These are phyloP conservation scores for Candida koratica DNA, from an alignment of 805 yeast genomes.

Conservation along the genomic window DNA sequence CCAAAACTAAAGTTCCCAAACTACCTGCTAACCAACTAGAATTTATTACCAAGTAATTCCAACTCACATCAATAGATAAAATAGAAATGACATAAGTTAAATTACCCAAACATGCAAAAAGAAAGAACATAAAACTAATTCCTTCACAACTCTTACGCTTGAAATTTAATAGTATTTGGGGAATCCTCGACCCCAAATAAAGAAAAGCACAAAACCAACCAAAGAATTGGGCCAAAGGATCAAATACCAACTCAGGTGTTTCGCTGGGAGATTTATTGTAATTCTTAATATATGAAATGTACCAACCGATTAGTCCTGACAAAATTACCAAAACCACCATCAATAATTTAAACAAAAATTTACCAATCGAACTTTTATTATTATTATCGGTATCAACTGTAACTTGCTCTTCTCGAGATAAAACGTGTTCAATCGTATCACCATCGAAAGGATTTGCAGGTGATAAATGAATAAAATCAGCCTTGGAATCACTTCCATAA, in stretches of 20 bases:
- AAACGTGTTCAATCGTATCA: conserved; percentile 59
- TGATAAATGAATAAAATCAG: conserved; percentile 72
- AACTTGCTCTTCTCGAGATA: conserved; percentile 38
- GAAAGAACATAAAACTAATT: conserved; percentile 84
- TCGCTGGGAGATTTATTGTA: conserved; percentile 34
- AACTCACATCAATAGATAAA: conserved; percentile 66
- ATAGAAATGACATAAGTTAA: conserved; percentile 86
- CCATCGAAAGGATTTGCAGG: conserved; percentile 85
- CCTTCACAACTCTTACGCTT: conserved; percentile 93
- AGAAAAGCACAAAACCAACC: conserved; percentile 77
- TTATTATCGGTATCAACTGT: conserved; percentile 24
- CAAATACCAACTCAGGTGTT: conserved; percentile 52
- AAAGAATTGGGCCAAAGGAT: conserved; percentile 77
- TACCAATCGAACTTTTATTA: conserved; percentile 20
- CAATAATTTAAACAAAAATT: conserved; percentile 28
- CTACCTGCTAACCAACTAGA: conserved; percentile 93
- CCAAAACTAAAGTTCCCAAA: conserved; percentile 79
- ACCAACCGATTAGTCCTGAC: conserved; percentile 89
- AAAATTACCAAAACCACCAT: conserved; percentile 65
- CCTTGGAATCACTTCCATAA: conserved; percentile 63
- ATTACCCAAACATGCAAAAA: conserved; percentile 94
- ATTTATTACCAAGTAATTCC: conserved; percentile 70
- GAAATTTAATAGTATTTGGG: conserved; percentile 84
- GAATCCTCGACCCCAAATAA: conserved; percentile 84
- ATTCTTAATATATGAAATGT: conserved; percentile 53